A percentile compares a stretch with the other conserved stretches of the same genome.
Evolutionary conservation across 2,329 filamentous ascomycete genomes (phyloP).

Genomic region (Paracorniculantispora psalliotae): DNA sequence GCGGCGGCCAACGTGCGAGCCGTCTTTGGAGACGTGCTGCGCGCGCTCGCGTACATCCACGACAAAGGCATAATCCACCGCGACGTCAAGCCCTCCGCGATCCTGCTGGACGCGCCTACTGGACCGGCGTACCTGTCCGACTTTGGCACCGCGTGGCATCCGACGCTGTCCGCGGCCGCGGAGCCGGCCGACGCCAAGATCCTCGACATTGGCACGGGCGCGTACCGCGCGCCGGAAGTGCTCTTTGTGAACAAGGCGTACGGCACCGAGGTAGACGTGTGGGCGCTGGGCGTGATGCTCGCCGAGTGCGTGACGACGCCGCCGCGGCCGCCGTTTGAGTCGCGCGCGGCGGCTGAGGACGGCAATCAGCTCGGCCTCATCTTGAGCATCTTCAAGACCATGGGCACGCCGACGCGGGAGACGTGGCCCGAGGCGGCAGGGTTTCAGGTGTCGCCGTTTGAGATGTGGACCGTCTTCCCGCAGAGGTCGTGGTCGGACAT

Average conservation of each 20-base stretch:
- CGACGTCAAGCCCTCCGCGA: slow-evolving; percentile 89
- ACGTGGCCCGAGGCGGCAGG: slow-evolving; percentile 74
- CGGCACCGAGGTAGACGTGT: slow-evolving; percentile 71
- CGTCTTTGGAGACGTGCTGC: slow-evolving; percentile 63
- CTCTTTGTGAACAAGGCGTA: slow-evolving; percentile 81
- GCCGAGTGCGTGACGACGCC: slow-evolving; percentile 62
- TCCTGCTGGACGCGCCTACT: slow-evolving; percentile 62
- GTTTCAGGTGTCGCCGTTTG: slow-evolving; percentile 76
- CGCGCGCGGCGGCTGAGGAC: slow-evolving; percentile 65
- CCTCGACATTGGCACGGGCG: slow-evolving; percentile 87
- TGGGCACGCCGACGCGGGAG: slow-evolving; percentile 78
- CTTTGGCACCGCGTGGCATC: slow-evolving; percentile 88
- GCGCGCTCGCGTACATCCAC: slow-evolving; percentile 69
- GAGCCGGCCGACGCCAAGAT: slow-evolving; percentile 72
- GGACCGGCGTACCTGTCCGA: slow-evolving; percentile 79
- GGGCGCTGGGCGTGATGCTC: slow-evolving; percentile 80
- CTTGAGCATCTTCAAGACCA: slow-evolving; percentile 82
- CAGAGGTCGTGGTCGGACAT: slow-evolving; percentile 63
- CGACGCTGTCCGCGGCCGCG: slow-evolving; percentile 47
- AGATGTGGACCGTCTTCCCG: slow-evolving; percentile 77
- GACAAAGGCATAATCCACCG: slow-evolving; percentile 76
- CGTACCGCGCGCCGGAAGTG: slow-evolving; percentile 85
- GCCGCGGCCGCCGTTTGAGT: slow-evolving; percentile 70
- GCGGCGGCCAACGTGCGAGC: slow-evolving; percentile 27
- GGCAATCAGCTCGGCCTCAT: slow-evolving; percentile 91